phyloP scores from a whole-genome alignment of 2,329 filamentous ascomycete genomes.

The Colletotrichum horii region DNA sequence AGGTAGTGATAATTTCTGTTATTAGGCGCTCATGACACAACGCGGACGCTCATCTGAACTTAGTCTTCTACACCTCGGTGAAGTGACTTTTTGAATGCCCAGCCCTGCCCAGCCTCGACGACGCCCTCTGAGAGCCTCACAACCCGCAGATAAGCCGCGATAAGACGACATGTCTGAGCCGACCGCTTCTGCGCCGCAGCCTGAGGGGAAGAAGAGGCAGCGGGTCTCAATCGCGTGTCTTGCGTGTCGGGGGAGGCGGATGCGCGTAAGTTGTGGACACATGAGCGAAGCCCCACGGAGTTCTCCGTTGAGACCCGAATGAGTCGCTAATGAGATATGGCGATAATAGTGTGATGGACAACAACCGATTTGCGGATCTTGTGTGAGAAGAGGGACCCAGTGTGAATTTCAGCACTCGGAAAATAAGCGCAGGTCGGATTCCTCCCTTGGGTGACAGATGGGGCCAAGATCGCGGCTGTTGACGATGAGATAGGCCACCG shows the following conservation, averaged over 20 bases:
- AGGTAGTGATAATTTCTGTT: background rate
- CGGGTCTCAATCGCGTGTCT: conserved; percentile 23
- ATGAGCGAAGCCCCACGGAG: background rate
- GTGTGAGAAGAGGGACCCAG: conserved; percentile 1
- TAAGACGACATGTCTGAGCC: background rate
- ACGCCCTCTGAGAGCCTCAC: background rate
- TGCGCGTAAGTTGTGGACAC: conserved; percentile 9
- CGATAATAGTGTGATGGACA: conserved; percentile 16
- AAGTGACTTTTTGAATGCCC: background rate
- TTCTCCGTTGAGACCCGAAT: background rate
- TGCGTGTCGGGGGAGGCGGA: conserved; percentile 19
- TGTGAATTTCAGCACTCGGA: conserved; percentile 18
- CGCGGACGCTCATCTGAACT: background rate
- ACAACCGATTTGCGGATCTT: conserved; percentile 16
- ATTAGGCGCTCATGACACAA: background rate
- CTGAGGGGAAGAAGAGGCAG: conserved; percentile 12
- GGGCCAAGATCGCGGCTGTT: background rate
- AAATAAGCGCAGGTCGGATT: conserved; percentile 17
- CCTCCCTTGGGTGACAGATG: background rate
- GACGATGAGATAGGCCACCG: conserved; percentile 22
- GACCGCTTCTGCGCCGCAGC: background rate
- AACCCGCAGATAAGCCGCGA: background rate
- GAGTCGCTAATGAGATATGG: background rate
- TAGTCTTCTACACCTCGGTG: background rate
- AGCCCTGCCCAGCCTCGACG: background rate